phyloP scores from a whole-genome alignment of 2,329 filamentous ascomycete species.

The Davidsoniella eucalypti region DNA sequence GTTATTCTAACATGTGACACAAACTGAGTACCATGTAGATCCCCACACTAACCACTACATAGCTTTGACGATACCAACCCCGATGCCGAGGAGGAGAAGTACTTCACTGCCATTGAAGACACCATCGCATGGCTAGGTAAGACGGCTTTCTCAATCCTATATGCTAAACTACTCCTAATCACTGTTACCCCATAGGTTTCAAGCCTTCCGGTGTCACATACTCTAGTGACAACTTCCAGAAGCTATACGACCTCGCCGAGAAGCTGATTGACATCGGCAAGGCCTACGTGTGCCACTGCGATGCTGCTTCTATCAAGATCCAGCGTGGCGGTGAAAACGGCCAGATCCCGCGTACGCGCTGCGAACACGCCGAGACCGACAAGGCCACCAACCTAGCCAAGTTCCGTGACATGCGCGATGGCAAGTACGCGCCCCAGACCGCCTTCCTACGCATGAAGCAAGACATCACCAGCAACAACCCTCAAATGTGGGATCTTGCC shows the following conservation, averaged over 20 bases:
- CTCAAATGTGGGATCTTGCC: conserved; percentile 91
- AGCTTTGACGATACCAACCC: conserved; percentile 93
- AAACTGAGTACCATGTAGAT: not conserved
- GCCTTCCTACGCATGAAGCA: conserved; percentile 91
- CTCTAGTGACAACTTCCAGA: conserved; percentile 79
- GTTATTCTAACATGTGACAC: conserved; percentile 17
- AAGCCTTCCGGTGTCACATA: conserved; percentile 66
- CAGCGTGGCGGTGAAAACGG: conserved; percentile 66
- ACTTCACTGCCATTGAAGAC: conserved; percentile 77
- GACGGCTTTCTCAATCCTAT: not conserved
- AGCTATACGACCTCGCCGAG: conserved; percentile 76
- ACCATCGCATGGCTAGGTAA: conserved; percentile 66
- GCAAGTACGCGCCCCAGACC: conserved; percentile 71
- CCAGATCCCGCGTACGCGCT: conserved; percentile 57
- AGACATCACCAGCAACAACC: conserved; percentile 66
- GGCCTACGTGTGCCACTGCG: conserved; percentile 80
- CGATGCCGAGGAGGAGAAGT: conserved; percentile 78
- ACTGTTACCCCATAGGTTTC: conserved; percentile 31
- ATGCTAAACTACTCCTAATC: not conserved
- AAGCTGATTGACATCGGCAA: conserved; percentile 56
- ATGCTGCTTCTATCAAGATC: conserved; percentile 64
- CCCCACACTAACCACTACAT: conserved; percentile 16
- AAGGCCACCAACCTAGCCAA: conserved; percentile 63
- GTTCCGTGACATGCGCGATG: conserved; percentile 81
- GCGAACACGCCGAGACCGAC: conserved; percentile 59